These are phyloP conservation scores for Polytrichum commune DNA, from an alignment of 225 moss, liverwort and hornwort species.

Conservation along the genomic window DNA sequence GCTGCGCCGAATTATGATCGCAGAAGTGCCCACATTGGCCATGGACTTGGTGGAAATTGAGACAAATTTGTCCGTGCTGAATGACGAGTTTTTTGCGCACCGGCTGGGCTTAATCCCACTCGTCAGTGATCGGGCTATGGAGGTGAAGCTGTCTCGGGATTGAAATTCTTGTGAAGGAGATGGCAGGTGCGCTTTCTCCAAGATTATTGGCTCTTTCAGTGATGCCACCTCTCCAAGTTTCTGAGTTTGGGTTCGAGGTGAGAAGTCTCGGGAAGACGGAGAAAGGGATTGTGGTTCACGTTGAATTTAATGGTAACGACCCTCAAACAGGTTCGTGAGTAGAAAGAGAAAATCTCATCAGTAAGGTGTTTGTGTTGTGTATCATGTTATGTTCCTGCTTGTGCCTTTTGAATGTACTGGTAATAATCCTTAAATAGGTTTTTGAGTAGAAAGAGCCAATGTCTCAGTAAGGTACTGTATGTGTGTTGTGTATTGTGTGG, in stretches of 20 bases:
- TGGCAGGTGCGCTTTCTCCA: slow-evolving; percentile 23
- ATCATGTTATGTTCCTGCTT: too few species aligned
- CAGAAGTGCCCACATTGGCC: slow-evolving; percentile 75
- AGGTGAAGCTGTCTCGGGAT: slow-evolving; percentile 61
- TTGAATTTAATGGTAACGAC: neutral
- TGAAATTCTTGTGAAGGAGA: slow-evolving; percentile 61
- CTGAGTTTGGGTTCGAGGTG: neutral
- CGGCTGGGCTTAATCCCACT: slow-evolving; percentile 65
- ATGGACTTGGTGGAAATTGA: slow-evolving; percentile 77
- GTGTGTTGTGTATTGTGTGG: too few species aligned
- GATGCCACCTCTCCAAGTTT: neutral
- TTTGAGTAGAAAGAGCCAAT: too few species aligned
- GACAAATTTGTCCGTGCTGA: slow-evolving; percentile 62
- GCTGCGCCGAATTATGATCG: slow-evolving; percentile 70
- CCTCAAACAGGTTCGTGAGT: neutral
- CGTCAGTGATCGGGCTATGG: slow-evolving; percentile 63
- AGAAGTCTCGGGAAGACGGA: too few species aligned
- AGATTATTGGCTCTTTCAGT: neutral
- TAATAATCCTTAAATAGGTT: too few species aligned
- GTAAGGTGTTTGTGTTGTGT: too few species aligned
- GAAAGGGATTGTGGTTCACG: neutral
- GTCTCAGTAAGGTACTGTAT: too few species aligned
- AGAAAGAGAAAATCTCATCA: too few species aligned
- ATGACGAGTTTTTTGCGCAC: slow-evolving; percentile 74
- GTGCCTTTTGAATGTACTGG: too few species aligned